Percentiles rank a stretch among this genome's conserved stretches.
Conservation (phyloP, 2,329 filamentous ascomycete species). For the Colletotrichum sansevieriae region DNA sequence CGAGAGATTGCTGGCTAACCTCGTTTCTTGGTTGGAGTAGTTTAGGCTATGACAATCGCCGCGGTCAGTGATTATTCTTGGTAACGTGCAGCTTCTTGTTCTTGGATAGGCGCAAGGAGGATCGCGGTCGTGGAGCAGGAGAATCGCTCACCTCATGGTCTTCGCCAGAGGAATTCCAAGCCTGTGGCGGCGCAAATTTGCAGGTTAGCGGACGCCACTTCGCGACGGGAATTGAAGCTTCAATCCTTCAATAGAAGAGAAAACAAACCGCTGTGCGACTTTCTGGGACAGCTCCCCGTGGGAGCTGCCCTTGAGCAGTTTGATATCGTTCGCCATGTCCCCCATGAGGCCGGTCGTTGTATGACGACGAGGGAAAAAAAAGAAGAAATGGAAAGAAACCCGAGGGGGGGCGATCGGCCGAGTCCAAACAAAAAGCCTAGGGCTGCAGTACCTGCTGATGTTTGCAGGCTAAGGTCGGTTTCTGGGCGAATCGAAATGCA, state of each 20-base stretch:
- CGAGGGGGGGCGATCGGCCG: slow-evolving; percentile 20
- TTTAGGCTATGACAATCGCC: slow-evolving; percentile 63
- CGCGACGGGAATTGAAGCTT: neutral
- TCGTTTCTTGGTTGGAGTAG: slow-evolving; percentile 81
- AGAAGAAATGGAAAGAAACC: slow-evolving; percentile 10
- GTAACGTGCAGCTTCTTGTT: slow-evolving; percentile 45
- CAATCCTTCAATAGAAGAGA: slow-evolving; percentile 16
- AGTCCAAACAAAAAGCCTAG: slow-evolving; percentile 27
- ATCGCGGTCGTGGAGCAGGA: neutral
- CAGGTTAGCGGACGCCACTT: slow-evolving; percentile 12
- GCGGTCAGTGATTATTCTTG: slow-evolving; percentile 51
- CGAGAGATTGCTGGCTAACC: slow-evolving; percentile 31
- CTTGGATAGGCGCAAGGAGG: slow-evolving; percentile 56
- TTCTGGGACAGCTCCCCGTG: slow-evolving; percentile 51
- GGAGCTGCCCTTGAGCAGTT: slow-evolving; percentile 53
- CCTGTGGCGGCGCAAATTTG: slow-evolving; percentile 13
- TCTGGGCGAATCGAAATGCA: slow-evolving; percentile 38
- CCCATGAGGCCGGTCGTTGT: slow-evolving; percentile 42
- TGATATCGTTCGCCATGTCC: slow-evolving; percentile 55
- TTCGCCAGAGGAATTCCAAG: slow-evolving; percentile 40
- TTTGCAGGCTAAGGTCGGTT: slow-evolving; percentile 32
- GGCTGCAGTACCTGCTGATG: slow-evolving; percentile 33
- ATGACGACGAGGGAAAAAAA: slow-evolving; percentile 29
- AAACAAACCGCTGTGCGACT: slow-evolving; percentile 46
- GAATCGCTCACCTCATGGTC: slow-evolving; percentile 39